Evolutionary conservation across 495 filamentous ascomycete species (phyloP), one percentile per base, ranked within the genome.

Genomic region (Glarea lozoyensis): DNA sequence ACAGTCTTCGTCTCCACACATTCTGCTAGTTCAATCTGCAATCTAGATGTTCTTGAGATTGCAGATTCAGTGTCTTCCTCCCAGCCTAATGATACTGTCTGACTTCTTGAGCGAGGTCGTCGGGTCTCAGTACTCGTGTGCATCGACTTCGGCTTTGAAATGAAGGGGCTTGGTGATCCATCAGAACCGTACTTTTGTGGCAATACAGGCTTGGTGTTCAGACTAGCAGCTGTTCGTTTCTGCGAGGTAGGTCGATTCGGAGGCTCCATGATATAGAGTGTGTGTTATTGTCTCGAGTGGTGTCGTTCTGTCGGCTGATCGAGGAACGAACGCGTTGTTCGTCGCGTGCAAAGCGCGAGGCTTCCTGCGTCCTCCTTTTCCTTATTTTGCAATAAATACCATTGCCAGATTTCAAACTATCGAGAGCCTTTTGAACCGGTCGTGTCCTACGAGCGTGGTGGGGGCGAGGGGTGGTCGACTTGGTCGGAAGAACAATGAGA

Each of bases 1-100:
- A 96, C 80, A 9, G 70, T 77, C 56, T 72, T 77, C n/a, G 72
- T 75, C 57, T 77, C 73, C 48, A 77, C 66, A 45, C 72, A 75
- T 49, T 77, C 70, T 20, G 65, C 64, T 15, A 75, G 63, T 37
- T 66, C 67, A 46, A 75, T 69, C 45, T 69, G 66, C 37, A 75
- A 22, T 15, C 43, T 45, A 9, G 56, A 49, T 10, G 42, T 51
- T 16, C 43, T 17, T 15, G 39, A 40, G 34, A 46, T 42, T 5
- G 38, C 21, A 5, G 42, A 33, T 32, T 51, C 44, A 30, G 49
- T 51, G 13, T 34, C 43, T 27, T 55, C 52, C 5, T 49, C 34
- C 52, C 52, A 55, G 16, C 45, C 43, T 35, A 57, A 24, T 22
- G 45, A 48, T 1, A 57, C 43, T 7, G 39, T 51, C 33, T 48